Conservation (phyloP, 2,329 filamentous ascomycete genomes). For the Chaetomium globosum region DNA sequence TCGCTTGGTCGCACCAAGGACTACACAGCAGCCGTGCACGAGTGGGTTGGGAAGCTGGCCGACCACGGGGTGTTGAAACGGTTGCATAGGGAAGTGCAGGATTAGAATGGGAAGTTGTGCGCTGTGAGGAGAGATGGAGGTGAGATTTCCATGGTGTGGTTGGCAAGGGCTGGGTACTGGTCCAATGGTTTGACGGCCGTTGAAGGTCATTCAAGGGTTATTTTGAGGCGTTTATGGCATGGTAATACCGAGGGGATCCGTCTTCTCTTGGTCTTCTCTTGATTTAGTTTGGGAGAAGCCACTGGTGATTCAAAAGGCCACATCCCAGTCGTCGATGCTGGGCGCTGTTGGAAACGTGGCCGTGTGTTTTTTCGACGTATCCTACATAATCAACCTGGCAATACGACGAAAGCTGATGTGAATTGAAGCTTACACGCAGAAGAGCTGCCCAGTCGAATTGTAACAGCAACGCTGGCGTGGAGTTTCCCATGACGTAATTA, state of each 20-base stretch:
- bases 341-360: not conserved
- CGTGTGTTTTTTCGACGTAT: not conserved
- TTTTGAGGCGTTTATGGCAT: not conserved
- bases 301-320: not conserved
- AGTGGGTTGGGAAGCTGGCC: constrained; percentile 70
- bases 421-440: not conserved
- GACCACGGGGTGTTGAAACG: constrained; percentile 63
- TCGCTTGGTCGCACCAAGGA: constrained; percentile 60
- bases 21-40: constrained; percentile 68
- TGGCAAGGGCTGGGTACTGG: not conserved
- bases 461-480: not conserved
- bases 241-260: not conserved
- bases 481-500: constrained; percentile 25
- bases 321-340: not conserved
- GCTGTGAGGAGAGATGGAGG: not conserved
- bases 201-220: not conserved
- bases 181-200: not conserved
- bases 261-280: too few relatives aligned
- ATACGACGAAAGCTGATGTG: not conserved
- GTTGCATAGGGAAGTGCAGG: constrained; percentile 35
- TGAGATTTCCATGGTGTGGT: not conserved
- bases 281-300: not conserved
- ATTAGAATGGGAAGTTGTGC: constrained; percentile 2
- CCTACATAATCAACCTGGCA: not conserved
- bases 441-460: not conserved